Percentiles rank a stretch among this genome's conserved stretches.
Conservation (phyloP, 106 monocot species). For the Acorus gramineus region DNA sequence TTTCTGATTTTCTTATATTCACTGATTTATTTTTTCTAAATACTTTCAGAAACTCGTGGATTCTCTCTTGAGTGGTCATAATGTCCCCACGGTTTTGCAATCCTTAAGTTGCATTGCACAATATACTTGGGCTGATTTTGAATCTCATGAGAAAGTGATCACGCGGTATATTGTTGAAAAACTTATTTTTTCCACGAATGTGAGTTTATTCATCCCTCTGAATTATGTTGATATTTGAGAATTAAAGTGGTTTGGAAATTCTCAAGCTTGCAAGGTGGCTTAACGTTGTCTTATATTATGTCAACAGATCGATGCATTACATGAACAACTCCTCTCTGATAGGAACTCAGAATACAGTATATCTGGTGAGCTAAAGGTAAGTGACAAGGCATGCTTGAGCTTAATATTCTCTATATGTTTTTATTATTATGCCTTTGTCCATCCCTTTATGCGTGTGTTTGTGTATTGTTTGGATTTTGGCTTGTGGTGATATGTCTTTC, state of each 20-base stretch:
- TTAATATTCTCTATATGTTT: background rate
- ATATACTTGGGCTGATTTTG: conserved; percentile 29
- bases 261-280: background rate
- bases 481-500: too few relatives aligned
- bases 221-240: background rate
- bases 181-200: conserved; percentile 29
- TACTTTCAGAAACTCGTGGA: conserved; percentile 55
- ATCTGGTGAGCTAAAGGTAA: conserved; percentile 60
- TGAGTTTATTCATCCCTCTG: conserved; percentile 12
- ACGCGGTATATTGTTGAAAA: conserved; percentile 35
- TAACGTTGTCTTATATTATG: conserved; percentile 6
- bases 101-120: conserved; percentile 56
- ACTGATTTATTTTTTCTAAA: conserved; percentile 3
- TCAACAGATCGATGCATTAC: conserved; percentile 30
- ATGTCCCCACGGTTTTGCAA: conserved; percentile 63
- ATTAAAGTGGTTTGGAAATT: background rate
- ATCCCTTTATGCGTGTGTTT: too few relatives aligned
- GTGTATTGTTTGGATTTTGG: too few relatives aligned
- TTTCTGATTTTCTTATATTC: conserved; percentile 1
- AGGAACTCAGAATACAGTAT: conserved; percentile 24
- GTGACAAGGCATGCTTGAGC: background rate
- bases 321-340: conserved; percentile 11
- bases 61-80: conserved; percentile 31
- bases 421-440: too few relatives aligned
- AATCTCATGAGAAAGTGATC: conserved; percentile 34